Base-by-base conservation (phyloP, 2,329 filamentous ascomycete genomes). In the Didymella glomerata region DNA sequence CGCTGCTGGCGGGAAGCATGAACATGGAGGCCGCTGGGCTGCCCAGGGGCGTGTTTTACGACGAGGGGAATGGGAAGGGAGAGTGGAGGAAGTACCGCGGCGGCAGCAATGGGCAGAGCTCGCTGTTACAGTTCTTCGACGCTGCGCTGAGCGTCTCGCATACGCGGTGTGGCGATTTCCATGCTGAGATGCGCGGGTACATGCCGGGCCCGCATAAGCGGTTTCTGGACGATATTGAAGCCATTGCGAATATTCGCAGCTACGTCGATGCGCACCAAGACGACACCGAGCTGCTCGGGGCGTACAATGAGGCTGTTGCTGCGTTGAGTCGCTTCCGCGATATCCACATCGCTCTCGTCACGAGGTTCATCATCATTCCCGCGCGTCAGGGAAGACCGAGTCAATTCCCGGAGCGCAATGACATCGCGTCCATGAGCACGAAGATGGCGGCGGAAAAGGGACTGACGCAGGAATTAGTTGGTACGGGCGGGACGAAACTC, bases 61-160 rank as follows among this genome's bases (percentile, higher is more conserved):
- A 84, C 52, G 72, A 81, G 38, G 83, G 82, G 3, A 66, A 81
- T 8, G 81, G 80, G 0, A 76, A 77, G 36, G 82, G 82, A 1
- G 70, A 79, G 13, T 85, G 82, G 82, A 75, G 77, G 20, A 80
- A 82, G 48, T 82, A 83, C 57, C 80, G 82, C 30, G 83, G 83
- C 2, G 83, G 83, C 0, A 85, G 83, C 61, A 85, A 85, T 64
- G 83, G 81, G 0, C 83, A 85, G 64, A 84, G 82, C 69, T 84
- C 83, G 0, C 62, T 85, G 45, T 78, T 85, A 3, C 83, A 85
- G 48, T 81, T 84, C 20, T 82, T 84, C 57, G 83, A 85, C 62
- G 81, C 83, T 7, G 80, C 82, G 2, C 76, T 85, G 2, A 82
- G 81, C 0, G 80, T 85, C 18, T 76, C 81, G 28, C 83, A 85